Evolutionary conservation across 148 eudicot species (phyloP).

Genomic region (Dysphania ambrosioides): DNA sequence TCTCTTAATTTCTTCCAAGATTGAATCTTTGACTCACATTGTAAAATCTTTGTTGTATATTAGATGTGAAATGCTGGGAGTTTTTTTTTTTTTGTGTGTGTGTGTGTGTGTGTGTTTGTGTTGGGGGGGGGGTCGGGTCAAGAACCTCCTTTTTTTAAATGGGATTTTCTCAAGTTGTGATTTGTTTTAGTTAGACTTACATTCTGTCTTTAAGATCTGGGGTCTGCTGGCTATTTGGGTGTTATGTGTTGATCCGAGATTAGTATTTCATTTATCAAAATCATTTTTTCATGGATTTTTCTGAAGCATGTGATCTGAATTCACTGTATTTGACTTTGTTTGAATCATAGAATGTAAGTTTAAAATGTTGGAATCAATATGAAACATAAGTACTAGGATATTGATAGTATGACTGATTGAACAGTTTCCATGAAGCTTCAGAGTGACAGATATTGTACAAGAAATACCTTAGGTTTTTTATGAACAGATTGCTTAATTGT

Average conservation of each 20-base stretch:
- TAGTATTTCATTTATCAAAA: constrained; percentile 11
- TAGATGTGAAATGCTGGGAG: neutral
- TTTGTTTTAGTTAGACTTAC: constrained; percentile 6
- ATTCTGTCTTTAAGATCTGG: neutral
- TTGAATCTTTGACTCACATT: neutral
- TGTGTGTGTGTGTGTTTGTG: too few species aligned
- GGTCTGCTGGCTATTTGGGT: constrained; percentile 2
- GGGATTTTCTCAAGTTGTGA: constrained; percentile 6
- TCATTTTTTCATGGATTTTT: neutral
- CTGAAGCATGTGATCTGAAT: neutral
- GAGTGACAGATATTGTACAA: too few species aligned
- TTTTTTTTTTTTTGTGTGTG: neutral
- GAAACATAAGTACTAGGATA: neutral
- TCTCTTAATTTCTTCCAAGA: neutral
- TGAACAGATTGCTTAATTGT: neutral
- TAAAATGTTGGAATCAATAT: neutral
- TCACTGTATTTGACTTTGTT: neutral
- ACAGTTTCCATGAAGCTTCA: neutral
- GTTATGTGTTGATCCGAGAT: neutral
- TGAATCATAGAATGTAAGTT: neutral
- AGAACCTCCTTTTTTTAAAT: neutral
- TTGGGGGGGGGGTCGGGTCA: too few species aligned
- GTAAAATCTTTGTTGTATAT: neutral
- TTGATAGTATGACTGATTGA: neutral
- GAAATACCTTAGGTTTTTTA: neutral